These are phyloP conservation scores for Calonectria henricotiae DNA, from an alignment of 2,329 filamentous ascomycete species.

Conservation along the genomic window DNA sequence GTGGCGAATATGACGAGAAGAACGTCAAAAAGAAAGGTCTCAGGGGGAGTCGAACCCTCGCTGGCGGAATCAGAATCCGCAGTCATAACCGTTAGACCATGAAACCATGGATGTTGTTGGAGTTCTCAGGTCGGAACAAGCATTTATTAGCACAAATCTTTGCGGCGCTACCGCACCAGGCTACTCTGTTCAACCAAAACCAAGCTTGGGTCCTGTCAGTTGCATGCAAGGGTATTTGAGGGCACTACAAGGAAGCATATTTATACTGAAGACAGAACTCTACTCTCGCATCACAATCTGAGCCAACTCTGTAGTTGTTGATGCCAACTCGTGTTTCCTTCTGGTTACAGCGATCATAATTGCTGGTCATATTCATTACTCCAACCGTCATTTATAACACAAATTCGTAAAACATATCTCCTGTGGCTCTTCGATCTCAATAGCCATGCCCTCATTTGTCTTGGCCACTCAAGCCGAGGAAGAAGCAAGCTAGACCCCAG, in stretches of 20 bases:
- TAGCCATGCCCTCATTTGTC: neutral
- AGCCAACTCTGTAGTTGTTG: neutral
- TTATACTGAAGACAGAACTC: too few species aligned
- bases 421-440: too few species aligned
- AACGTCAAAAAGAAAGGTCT: conserved; percentile 17
- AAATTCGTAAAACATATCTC: neutral
- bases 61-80: conserved; percentile 26
- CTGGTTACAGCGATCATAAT: neutral
- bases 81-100: conserved; percentile 27
- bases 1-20: too few species aligned
- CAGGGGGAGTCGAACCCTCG: conserved; percentile 23
- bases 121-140: too few species aligned
- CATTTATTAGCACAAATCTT: neutral
- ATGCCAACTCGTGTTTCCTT: neutral
- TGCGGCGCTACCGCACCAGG: neutral
- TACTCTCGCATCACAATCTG: neutral
- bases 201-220: too few species aligned
- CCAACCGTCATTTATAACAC: neutral
- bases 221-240: too few species aligned
- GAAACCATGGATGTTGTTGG: conserved; percentile 21
- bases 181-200: too few species aligned
- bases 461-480: conserved; percentile 76
- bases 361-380: neutral
- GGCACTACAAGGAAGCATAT: too few species aligned
- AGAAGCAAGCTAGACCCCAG: conserved; percentile 83